Base-by-base conservation (phyloP, 2,329 filamentous ascomycete species). In the Curvularia spicifera region DNA sequence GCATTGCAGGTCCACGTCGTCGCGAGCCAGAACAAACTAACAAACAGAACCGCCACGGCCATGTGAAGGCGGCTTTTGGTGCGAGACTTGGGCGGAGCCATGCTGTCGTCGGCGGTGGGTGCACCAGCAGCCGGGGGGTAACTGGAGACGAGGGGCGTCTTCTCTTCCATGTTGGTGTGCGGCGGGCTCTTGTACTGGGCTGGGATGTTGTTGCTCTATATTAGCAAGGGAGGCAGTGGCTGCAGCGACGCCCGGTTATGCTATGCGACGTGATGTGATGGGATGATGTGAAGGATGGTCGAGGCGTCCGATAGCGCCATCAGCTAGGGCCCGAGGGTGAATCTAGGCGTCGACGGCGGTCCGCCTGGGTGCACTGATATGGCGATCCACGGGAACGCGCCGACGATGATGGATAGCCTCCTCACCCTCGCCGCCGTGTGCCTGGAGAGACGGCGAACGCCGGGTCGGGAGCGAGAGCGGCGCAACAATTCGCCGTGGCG, bases 1-100 rank as follows among this genome's bases (percentile, higher is more conserved):
- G 73, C 68, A 4, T 65, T 55, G 56, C 71, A 74, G 40, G 61
- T 66, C 64, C 68, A 74, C 1, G 62, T 60, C 46, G 63, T 51
- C 20, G 71, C 69, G 10, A 75, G 59, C 69, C 68, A 73, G 55
- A 76, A 77, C 12, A 77, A 48, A 13, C 67, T 69, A 37, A 76
- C 31, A 3, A 77, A 10, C 15, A 73, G 40, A n/a, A 64, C 62
- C 20, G 71, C 33, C 9, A 67, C 68, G 12, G 71, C 63, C 43
- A 64, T 61, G 51, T 72, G 70, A 50, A 73, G 69, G 37, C 65
- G 68, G 15, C 51, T 56, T 44, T 64, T 66, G 51, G 13, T 43
- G 57, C 22, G 37, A 15, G 57, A 51, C 28, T 28, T 47, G 43
- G 47, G 57, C 12, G 42, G 20, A 13, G 47, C 31, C 66, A 71